These are phyloP conservation scores for Rhizophlyctis rosea DNA, from an alignment of 192 early-diverging fungal genomes.

Conservation along the genomic window DNA sequence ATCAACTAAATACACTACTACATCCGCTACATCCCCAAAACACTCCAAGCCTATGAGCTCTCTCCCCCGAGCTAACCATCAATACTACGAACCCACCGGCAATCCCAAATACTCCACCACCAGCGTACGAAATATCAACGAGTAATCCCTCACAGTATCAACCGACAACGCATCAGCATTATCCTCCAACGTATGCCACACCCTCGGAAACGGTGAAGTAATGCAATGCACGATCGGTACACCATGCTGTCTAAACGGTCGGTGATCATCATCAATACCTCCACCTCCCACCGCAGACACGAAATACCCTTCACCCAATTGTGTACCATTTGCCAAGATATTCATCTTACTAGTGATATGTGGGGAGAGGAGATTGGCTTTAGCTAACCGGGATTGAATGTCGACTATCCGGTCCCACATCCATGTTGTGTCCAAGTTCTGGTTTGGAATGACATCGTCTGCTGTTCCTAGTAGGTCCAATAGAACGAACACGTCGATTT, in stretches of 20 bases:
- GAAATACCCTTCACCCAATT: slow-evolving; percentile 33
- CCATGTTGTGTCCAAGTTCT: slow-evolving; percentile 63
- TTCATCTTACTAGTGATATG: not conserved
- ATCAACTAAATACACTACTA: too few species aligned
- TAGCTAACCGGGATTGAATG: slow-evolving; percentile 64
- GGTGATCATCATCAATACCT: slow-evolving; percentile 84
- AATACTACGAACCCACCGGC: too few species aligned
- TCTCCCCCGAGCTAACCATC: too few species aligned
- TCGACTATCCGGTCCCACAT: slow-evolving; percentile 63
- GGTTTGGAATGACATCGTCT: slow-evolving; percentile 52
- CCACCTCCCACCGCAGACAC: slow-evolving; percentile 31
- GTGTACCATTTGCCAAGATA: too few species aligned
- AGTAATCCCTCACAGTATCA: slow-evolving; percentile 67
- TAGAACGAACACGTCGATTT: slow-evolving; percentile 83
- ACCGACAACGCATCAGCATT: slow-evolving; percentile 65
- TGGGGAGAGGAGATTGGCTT: slow-evolving; percentile 23
- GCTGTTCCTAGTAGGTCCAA: slow-evolving; percentile 81
- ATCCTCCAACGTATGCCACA: slow-evolving; percentile 84
- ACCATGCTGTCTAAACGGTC: slow-evolving; percentile 75
- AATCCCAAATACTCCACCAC: slow-evolving; percentile 65
- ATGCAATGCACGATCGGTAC: slow-evolving; percentile 88
- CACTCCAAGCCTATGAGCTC: too few species aligned
- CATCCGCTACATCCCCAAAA: too few species aligned
- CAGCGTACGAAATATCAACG: slow-evolving; percentile 74
- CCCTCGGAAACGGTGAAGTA: slow-evolving; percentile 75